Evolutionary conservation across 2,329 filamentous ascomycete genomes (phyloP), one percentile per base, ranked within the genome.

Genomic region (Alternaria solani): DNA sequence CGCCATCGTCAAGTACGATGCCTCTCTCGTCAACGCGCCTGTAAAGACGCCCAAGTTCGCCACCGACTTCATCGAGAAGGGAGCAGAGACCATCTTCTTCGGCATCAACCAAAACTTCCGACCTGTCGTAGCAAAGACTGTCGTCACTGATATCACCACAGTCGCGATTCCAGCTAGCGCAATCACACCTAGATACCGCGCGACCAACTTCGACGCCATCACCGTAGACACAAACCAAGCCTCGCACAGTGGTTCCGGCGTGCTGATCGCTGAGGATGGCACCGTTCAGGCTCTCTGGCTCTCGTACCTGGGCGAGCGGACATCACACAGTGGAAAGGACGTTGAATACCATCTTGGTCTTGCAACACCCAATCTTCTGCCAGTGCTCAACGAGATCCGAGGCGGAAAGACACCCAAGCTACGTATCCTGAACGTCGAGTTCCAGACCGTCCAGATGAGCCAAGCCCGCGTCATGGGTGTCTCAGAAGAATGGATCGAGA

Each of bases 401-500:
- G 84, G 88, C 60, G 94, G 92, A 32, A 83, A 89, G 61, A 88
- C 87, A 25, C 96, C 95, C 0, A 90, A 91, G 67, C 84, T 99
- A 34, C 89, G 94, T 16, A 97, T 99, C 77, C 82, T 99, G 44
- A 95, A 95, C 54, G 92, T 97, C 71, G 95, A 99, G 78, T 94
- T 96, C 74, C 91, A 96, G 59, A 91, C 95, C 11, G 93, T 99
- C 30, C 93, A 96, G 73, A 98, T 99, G 94, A 91, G 91, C 39
- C 95, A 99, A 80, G 94, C 93, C 16, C 91, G 94, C 38, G 93
- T 98, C 67, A 98, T 99, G 94, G 95, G 95, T 9, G 93, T 98
- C 1, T 92, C 92, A 0, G 94, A 98, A 71, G 90, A 96, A 63
- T 98, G 94, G 95, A 97, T 99, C 71, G 86, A 92, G 69, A 91